Conservation (phyloP, 1,284 basidiomycete genomes). For the Mycosarcoma mackinlayi region DNA sequence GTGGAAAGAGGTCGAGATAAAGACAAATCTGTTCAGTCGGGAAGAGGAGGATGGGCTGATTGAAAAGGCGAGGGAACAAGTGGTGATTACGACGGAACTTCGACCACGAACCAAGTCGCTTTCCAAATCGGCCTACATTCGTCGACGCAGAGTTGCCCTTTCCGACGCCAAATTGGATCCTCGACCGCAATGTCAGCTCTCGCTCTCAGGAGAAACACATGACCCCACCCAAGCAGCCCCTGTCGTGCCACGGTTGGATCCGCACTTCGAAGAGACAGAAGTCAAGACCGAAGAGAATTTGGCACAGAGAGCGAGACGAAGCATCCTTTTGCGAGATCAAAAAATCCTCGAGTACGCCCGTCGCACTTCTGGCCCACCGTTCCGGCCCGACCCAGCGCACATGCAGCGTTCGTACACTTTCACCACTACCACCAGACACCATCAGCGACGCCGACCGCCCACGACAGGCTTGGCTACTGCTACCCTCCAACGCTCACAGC, state of each 20-base stretch:
- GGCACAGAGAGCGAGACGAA: not conserved
- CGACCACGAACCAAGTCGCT: conserved; percentile 9
- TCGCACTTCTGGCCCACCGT: not conserved
- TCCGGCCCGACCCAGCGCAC: not conserved
- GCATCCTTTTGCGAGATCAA: conserved; percentile 19
- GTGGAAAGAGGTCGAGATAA: not conserved
- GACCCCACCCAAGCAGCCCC: no score
- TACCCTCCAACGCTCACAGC: no score
- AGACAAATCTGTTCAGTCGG: not conserved
- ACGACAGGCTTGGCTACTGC: no score
- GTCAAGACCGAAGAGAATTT: not conserved
- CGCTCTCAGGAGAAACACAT: no score
- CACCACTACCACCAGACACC: not conserved
- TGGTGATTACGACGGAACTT: not conserved
- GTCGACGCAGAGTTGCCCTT: not conserved
- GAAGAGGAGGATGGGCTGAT: not conserved
- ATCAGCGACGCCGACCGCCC: not conserved
- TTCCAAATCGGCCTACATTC: not conserved
- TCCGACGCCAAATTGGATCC: no score
- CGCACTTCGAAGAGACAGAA: not conserved
- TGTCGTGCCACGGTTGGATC: no score
- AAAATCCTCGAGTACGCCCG: conserved; percentile 10
- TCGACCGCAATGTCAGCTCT: no score
- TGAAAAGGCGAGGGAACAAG: not conserved
- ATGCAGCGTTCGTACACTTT: no score